Base-by-base conservation (phyloP, 208 protist species). In the Wallacemonas sp. region DNA sequence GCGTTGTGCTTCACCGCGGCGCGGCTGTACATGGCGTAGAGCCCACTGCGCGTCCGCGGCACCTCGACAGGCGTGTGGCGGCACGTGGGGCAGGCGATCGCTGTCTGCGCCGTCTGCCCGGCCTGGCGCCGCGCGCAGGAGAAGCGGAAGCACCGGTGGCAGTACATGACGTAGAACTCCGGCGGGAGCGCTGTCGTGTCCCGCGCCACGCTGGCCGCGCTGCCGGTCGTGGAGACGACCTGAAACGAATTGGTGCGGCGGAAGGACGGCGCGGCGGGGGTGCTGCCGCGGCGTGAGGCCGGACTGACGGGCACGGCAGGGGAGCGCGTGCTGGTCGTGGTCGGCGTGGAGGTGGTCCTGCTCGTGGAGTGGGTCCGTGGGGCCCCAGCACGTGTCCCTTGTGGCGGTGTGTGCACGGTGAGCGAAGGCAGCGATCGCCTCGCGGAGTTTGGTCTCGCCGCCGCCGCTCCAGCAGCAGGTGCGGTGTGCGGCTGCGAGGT, bases 21-120 rank as follows among this genome's bases (percentile, higher is more conserved):
- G 26, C 48, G 48, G 48, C 48, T 11, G 26, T 55, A 55, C 48
- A 55, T 55, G 48, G 48, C 48, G 48, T 31, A 55, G 25, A 55
- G 48, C 11, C 48, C 48, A 20, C 48, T 55, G 48, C 48, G 48
- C 14, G 48, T 55, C 20, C 48, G 18, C 8, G 48, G 48, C 10
- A 55, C 25, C 26, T 55, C 48, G 14, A 55, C 48, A 10, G 48
- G 48, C 4, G 25, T 55, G 26, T 55, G 48, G 5, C 26, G 48
- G 48, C 48, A 55, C 26, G 48, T 55, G 5, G 48, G 48, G 48
- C 48, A 55, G 10, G 48, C 26, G 8, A 55, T 10, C 14, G 5
- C 25, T 5, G 10, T 32, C 14, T 5, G 23, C 23, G 48, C 26
- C 36, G 36, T 41, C 48, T 55, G 25, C 20, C 23, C 18, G 5